These are phyloP conservation scores for Tetrapisispora taiwanensis DNA, from an alignment of 805 yeast genomes.

Conservation along the genomic window DNA sequence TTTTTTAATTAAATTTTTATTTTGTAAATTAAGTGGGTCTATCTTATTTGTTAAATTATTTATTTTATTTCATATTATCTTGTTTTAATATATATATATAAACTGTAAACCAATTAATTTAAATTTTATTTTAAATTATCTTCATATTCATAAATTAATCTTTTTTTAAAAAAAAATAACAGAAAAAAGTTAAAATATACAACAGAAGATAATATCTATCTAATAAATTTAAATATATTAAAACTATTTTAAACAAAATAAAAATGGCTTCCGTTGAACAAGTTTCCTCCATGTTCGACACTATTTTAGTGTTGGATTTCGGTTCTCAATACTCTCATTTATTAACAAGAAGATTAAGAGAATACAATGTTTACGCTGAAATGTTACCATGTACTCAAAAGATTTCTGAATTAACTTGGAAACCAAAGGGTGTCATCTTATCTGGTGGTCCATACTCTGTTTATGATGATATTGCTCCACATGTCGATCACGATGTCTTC, in stretches of 20 bases:
- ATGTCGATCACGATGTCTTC: conserved; percentile 90
- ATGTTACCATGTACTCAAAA: conserved; percentile 99
- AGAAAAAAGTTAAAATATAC: too few relatives aligned
- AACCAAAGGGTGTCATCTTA: conserved; percentile 89
- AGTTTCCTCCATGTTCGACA: conserved; percentile 87
- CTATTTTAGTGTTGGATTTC: conserved; percentile 92
- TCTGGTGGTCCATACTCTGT: conserved; percentile 99
- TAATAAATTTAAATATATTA: too few relatives aligned
- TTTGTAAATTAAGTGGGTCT: neutral
- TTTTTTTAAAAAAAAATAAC: too few relatives aligned
- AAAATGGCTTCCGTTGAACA: conserved; percentile 29
- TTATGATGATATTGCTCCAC: conserved; percentile 91
- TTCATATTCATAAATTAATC: too few relatives aligned
- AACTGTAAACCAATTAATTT: too few relatives aligned
- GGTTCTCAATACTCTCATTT: conserved; percentile 97
- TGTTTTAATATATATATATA: too few relatives aligned
- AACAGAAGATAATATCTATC: too few relatives aligned
- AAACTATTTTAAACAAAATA: too few relatives aligned
- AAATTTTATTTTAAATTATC: too few relatives aligned
- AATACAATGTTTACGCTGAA: conserved; percentile 95
- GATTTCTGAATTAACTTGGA: conserved; percentile 84
- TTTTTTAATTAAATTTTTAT: neutral
- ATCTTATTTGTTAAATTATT: neutral
- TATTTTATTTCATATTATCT: neutral
- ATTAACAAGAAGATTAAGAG: conserved; percentile 95